Percentiles rank a stretch among this genome's conserved stretches.
Conservation (phyloP, 2,329 filamentous ascomycete genomes). For the Acrocalymma vagum region DNA sequence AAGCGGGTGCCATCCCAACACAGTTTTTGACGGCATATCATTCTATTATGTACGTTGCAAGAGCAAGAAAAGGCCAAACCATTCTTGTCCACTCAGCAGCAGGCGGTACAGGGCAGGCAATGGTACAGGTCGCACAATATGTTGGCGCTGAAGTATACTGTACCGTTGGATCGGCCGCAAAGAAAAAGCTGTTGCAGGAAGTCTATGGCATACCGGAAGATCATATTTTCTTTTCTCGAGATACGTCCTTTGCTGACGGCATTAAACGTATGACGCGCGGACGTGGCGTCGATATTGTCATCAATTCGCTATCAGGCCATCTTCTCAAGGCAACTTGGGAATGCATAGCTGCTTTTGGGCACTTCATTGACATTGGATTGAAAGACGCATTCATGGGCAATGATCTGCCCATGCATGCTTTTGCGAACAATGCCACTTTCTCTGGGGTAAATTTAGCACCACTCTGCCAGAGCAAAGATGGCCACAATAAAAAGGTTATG, state of each 20-base stretch:
- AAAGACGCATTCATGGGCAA: conserved; percentile 2
- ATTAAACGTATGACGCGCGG: conserved; percentile 31
- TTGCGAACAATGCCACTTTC: conserved; percentile 3
- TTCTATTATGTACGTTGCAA: not conserved
- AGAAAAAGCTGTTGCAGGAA: not conserved
- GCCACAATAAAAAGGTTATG: conserved; percentile 6
- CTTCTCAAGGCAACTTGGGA: conserved; percentile 32
- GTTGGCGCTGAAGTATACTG: conserved; percentile 24
- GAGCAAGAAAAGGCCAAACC: conserved; percentile 26
- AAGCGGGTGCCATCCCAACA: not conserved
- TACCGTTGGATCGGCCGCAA: too few relatives aligned
- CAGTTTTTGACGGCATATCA: not conserved
- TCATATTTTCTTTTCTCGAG: conserved; percentile 42
- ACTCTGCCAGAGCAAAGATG: not conserved
- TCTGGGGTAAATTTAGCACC: not conserved
- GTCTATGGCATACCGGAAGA: conserved; percentile 32
- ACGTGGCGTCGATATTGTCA: conserved; percentile 44
- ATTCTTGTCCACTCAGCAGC: conserved; percentile 32
- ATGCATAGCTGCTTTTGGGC: conserved; percentile 37
- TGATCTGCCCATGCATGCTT: conserved; percentile 5
- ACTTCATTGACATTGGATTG: conserved; percentile 35
- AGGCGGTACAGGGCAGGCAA: conserved; percentile 13
- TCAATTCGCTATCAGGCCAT: conserved; percentile 41
- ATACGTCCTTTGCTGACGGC: conserved; percentile 33
- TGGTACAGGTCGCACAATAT: conserved; percentile 11